Evolutionary conservation across 1,284 basidiomycete genomes (phyloP).

Genomic region (Omphalotus olearius): DNA sequence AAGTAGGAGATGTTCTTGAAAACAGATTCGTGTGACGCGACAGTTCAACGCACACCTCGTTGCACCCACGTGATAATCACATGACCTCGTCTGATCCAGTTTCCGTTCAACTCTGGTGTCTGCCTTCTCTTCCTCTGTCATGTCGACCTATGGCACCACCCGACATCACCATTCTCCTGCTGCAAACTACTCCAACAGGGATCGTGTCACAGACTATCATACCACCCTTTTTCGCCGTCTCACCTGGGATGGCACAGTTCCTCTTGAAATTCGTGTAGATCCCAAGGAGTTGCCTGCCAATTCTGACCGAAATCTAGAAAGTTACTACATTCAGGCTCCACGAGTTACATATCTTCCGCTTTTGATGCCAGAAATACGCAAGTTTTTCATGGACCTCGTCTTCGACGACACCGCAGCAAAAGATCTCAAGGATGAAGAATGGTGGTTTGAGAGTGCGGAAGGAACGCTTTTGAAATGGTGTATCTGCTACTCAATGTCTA

Average conservation of each 20-base stretch:
- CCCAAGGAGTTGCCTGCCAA: slow-evolving; percentile 82
- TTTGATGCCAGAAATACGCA: slow-evolving; percentile 80
- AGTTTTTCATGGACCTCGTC: slow-evolving; percentile 85
- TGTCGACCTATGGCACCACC: slow-evolving; percentile 59
- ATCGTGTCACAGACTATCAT: slow-evolving; percentile 47
- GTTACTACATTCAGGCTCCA: slow-evolving; percentile 83
- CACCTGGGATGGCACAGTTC: slow-evolving; percentile 83
- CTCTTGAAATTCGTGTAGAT: slow-evolving; percentile 80
- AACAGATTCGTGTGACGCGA: slow-evolving; percentile 26
- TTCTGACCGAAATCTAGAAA: slow-evolving; percentile 82
- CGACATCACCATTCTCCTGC: slow-evolving; percentile 49
- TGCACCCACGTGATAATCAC: slow-evolving; percentile 17
- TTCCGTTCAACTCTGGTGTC: background rate
- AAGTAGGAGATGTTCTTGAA: background rate
- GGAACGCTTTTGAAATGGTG: slow-evolving; percentile 79
- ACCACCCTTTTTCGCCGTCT: slow-evolving; percentile 77
- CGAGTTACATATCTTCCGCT: slow-evolving; percentile 89
- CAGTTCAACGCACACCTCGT: background rate
- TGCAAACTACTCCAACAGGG: slow-evolving; percentile 41
- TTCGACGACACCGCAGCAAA: slow-evolving; percentile 79
- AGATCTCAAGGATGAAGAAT: slow-evolving; percentile 76
- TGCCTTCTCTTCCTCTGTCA: slow-evolving; percentile 23
- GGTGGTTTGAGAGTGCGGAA: slow-evolving; percentile 91
- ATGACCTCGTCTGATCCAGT: background rate
- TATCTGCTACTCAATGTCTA: slow-evolving; percentile 20